Conservation (phyloP, 495 filamentous ascomycete species). For the Aspergillus leporis region DNA sequence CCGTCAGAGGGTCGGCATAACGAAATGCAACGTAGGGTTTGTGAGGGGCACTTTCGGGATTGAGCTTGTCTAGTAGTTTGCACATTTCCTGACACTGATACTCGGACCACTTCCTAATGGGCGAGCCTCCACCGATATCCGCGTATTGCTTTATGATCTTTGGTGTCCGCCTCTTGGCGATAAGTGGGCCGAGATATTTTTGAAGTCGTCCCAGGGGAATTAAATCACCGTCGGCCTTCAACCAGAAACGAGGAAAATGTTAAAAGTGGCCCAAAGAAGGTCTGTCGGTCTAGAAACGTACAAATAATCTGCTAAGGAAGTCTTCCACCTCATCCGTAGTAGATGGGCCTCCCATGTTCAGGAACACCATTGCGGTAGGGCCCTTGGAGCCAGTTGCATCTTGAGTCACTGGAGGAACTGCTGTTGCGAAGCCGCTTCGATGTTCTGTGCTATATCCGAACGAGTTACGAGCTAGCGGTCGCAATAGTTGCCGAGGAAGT, state of each 20-base stretch:
- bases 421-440: conserved; percentile 57
- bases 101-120: conserved; percentile 97
- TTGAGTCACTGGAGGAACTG: conserved; percentile 74
- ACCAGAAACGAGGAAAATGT: background rate
- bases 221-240: conserved; percentile 84
- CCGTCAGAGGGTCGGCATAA: conserved; percentile 90
- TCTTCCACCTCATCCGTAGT: conserved; percentile 83
- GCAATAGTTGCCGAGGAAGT: conserved; percentile 34
- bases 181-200: conserved; percentile 83
- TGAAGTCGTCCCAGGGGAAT: conserved; percentile 96
- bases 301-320: conserved; percentile 94
- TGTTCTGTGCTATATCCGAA: conserved; percentile 28
- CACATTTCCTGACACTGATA: conserved; percentile 92
- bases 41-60: conserved; percentile 91
- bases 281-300: conserved; percentile 39
- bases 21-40: conserved; percentile 99
- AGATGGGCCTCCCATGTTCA: conserved; percentile 98
- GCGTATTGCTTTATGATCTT: conserved; percentile 96
- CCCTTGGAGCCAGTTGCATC: conserved; percentile 62
- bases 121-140: conserved; percentile 93
- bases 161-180: conserved; percentile 82
- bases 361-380: conserved; percentile 93
- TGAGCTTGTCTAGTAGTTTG: conserved; percentile 87
- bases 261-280: background rate
- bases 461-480: conserved; percentile 25